Base-by-base conservation (phyloP, 345 rosid genomes). In the Arabidopsis arenosa region DNA sequence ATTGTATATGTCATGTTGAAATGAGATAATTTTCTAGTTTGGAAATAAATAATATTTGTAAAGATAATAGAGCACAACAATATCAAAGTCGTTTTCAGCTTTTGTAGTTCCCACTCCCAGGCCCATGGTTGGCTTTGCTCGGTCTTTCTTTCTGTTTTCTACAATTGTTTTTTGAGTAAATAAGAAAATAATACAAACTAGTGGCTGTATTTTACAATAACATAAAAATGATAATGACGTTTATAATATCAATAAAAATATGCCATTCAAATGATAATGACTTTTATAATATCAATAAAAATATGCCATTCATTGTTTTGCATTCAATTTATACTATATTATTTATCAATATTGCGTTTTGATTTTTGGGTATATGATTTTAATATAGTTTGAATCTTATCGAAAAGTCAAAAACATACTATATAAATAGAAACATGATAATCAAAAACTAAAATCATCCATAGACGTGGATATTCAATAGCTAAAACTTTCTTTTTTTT, bases 31-130 rank as follows among this genome's bases (percentile, higher is more conserved):
- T 40, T 40, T 52, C 37, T 21, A 28, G 40, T 14, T 62, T 63
- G 6, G 9, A 48, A 32, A 23, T 23, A 28, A 28, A 54, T 47
- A 13, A 13, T 30, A 17, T 66, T 5, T 37, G 17, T 11, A 18
- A 49, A 68, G 54, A 51, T 61, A 43, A 68, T 18, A 52, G 40
- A 52, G 55, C 63, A 70, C 63, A 47, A 70, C 11, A 70, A 63
- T 70, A 70, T 70, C 80, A 63, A 56, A 55, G 76, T 77, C 80
- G 37, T 70, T 77, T 55, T 77, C 80, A 70, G 9, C 72, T 63
- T 70, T 77, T 48, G 13, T 26, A 77, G 72, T 77, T 77, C 76
- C 80, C 80, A 77, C 80, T 77, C 80, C 72, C 52, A 70, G 40
- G 80, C 41, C 60, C 53, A 9, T 63, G 71, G 75, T 63, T 63